Percentiles rank a stretch among this genome's conserved stretches.
phyloP scores from a whole-genome alignment of 2,329 filamentous ascomycete species.

The Falciphora oryzae region DNA sequence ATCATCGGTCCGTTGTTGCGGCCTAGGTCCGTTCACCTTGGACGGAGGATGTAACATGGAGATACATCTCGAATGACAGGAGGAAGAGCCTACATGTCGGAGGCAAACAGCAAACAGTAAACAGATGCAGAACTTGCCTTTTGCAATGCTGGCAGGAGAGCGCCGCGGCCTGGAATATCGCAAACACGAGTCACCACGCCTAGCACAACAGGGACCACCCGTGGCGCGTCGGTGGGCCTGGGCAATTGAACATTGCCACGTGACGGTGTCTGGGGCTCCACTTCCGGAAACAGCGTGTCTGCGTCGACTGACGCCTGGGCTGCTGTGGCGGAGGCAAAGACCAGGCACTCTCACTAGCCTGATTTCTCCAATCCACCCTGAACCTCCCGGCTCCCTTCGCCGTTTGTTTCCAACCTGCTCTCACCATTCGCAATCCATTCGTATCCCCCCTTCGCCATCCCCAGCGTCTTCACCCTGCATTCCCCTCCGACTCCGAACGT shows the following conservation, averaged over 20 bases:
- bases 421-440: not conserved
- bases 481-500: conserved; percentile 8
- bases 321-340: not conserved
- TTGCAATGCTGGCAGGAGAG: not conserved
- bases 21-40: no score
- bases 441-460: conserved; percentile 6
- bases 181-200: not conserved
- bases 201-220: not conserved
- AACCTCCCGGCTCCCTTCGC: conserved; percentile 1
- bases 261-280: not conserved
- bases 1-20: not conserved
- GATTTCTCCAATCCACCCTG: conserved; percentile 3
- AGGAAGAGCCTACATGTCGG: not conserved
- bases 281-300: not conserved
- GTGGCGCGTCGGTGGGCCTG: not conserved
- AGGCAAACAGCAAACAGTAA: not conserved
- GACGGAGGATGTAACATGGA: no score
- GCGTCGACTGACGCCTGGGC: not conserved
- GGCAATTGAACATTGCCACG: not conserved
- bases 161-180: no score
- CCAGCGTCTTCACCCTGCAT: conserved; percentile 4
- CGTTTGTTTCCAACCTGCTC: not conserved
- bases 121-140: not conserved
- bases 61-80: not conserved
- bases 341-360: not conserved